Conservation (phyloP, 768 basidiomycete species). For the Leucocoprinus leucothites region DNA sequence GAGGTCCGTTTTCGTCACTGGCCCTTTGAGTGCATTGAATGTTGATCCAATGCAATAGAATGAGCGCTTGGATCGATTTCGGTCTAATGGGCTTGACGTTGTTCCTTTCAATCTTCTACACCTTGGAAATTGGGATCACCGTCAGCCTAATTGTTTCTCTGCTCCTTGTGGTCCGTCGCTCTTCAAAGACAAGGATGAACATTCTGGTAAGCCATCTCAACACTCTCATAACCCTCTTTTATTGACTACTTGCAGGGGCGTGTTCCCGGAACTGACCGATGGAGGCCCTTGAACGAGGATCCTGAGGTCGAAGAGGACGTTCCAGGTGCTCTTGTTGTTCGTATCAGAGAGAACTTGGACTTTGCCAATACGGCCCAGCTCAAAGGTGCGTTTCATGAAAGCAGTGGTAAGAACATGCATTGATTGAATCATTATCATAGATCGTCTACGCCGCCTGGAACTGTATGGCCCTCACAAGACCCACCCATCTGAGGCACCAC, state of each 20-base stretch:
- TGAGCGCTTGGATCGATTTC: conserved; percentile 90
- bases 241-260: conserved; percentile 62
- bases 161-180: conserved; percentile 84
- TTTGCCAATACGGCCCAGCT: conserved; percentile 96
- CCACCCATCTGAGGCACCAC: conserved; percentile 89
- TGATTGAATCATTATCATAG: conserved; percentile 30
- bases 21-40: too few relatives aligned
- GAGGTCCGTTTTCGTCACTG: conserved; percentile 58
- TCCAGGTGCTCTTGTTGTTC: conserved; percentile 75
- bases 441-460: conserved; percentile 80
- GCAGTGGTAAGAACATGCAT: background rate
- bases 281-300: conserved; percentile 89
- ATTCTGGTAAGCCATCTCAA: conserved; percentile 60
- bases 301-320: conserved; percentile 79
- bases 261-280: conserved; percentile 83
- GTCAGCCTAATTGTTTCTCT: conserved; percentile 86
- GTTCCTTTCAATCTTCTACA: conserved; percentile 81
- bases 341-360: conserved; percentile 87
- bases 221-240: too few relatives aligned
- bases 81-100: conserved; percentile 88
- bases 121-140: conserved; percentile 90
- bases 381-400: conserved; percentile 53
- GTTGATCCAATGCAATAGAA: too few relatives aligned
- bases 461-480: conserved; percentile 76
- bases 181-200: conserved; percentile 86